Base-by-base conservation (phyloP, 805 yeast genomes). In the Pichia insulana region DNA sequence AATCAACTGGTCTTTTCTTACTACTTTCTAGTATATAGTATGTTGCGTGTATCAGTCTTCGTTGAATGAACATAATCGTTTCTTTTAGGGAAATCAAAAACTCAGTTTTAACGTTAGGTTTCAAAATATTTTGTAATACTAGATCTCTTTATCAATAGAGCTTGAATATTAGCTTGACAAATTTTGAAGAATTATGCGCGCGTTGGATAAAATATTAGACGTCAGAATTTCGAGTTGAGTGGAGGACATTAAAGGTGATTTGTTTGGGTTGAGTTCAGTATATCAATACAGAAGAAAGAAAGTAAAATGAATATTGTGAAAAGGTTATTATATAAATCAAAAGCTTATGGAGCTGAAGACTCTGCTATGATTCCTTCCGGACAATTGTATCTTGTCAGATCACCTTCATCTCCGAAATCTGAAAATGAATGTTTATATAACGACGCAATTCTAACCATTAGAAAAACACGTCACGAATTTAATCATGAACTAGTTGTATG, bases 351-450 rank as follows among this genome's bases (percentile, higher is more conserved):
- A 10, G 71, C 73, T 30, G 80, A 80, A 53, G 82, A 78, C 44
- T 61, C 86, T 27, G 75, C 78, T 9, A 69, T 74, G 53, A 70
- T 92, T 38, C 86, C 95, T 2, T 73, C 82, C 0, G 97, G 97
- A 3, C 81, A 80, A 62, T 70, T 90, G 37, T 83, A 70, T 55
- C 68, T 90, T 36, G 71, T 83, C 15, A 68, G 97, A 38, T 71
- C 84, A 1, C 83, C 84, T 6, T 71, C 70, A 18, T 84, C 95
- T 2, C 96, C 96, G 11, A 86, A 87, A 58, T 89, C 96, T 8
- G 88, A 79, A 20, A 68, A 78, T 30, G 97, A 92, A 61, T 82
- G 89, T 53, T 68, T 87, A 17, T 89, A 78, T 61, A 80, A 77
- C 45, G 95, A 86, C 51, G 89, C 95, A 2, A 77, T 78, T 31